Evolutionary conservation across 257 asterid genomes (phyloP), one percentile per base, ranked within the genome.

Genomic region (Pogostemon cablin): DNA sequence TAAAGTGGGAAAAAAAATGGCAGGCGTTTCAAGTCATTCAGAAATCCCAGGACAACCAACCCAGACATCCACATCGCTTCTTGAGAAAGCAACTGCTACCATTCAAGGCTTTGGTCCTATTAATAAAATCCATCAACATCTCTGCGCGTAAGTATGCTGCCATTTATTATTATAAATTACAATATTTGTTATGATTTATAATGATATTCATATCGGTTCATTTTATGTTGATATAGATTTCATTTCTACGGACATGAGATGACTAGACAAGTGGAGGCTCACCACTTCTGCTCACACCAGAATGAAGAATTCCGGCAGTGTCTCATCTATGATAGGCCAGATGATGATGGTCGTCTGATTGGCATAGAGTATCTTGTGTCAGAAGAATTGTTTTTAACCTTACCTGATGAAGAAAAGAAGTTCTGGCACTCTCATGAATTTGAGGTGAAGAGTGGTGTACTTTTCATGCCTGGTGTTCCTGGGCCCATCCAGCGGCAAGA

Each of bases 221-320:
- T 25, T 5, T 4, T 53, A 6, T 12, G 6, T 0, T 53, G 42
- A 55, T 42, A 25, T 76, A 89, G 96, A 40, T 93, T 93, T 72
- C 98, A 93, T 79, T 90, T 88, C 87, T 93, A 93, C 12, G 96
- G 86, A 0, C 67, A 90, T 38, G 98, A 93, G 71, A 93, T 93
- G 98, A 88, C 91, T 0, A 72, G 96, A 37, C 98, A 93, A 59
- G 97, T 93, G 47, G 98, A 93, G 81, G 95, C 98, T 0, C 98
- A 93, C 92, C 98, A 93, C 75, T 93, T 78, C 71, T 93, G 97
- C 50, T 89, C 82, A 0, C 96, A 88, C 75, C 92, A 81, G 40
- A 90, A 90, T 39, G 95, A 93, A 42, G 96, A 93, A 3, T 89
- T 93, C 82, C 81, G 96, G 71, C 98, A 93, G 79, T 90, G 97